Evolutionary conservation across 2,329 filamentous ascomycete species (phyloP), one percentile per base, ranked within the genome.

Genomic region (Colletotrichum karsti): DNA sequence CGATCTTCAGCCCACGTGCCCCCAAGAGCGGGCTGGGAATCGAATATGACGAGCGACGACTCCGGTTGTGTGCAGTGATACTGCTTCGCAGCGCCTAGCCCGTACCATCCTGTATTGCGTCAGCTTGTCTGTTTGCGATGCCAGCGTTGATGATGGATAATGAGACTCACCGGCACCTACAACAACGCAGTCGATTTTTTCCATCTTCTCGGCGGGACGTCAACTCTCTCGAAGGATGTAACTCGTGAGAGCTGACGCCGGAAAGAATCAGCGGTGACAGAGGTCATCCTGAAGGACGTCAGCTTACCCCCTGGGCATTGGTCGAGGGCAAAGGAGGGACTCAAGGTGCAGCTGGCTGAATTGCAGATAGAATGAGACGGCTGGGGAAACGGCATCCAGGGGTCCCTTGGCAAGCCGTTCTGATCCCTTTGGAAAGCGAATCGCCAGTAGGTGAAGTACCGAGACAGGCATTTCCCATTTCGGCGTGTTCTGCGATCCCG

Each of bases 1-100:
- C 91, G 85, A 33, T 91, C 81, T 55, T 87, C 81, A 6, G 89
- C 87, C 92, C 92, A 94, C 13, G 90, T 89, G 3, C 92, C 92
- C 1, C 92, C 92, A 7, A 91, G 73, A 0, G 86, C 86, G 13
- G 82, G 75, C 9, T 84, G 82, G 4, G 83, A 78, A 50, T 93
- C 91, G 28, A 92, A 78, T 10, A 93, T 74, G 2, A 84, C 78
- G n/a, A 93, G 74, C 2, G 84, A 84, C 53, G 83, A 81, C 15
- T 80, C 75, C 1, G 90, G 90, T 70, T 91, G 83, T 33, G 90
- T 75, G 70, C 88, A 82, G 60, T 85, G 84, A 73, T 88, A 90
- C 20, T 88, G 87, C 77, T 90, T 91, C 48, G 90, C 87, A 18
- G 86, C 84, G 1, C 83, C 85, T 26, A 93, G 80, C 20, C 91